Evolutionary conservation across 768 basidiomycete genomes (phyloP), one percentile per base, ranked within the genome.

Genomic region (Epithele typhae): DNA sequence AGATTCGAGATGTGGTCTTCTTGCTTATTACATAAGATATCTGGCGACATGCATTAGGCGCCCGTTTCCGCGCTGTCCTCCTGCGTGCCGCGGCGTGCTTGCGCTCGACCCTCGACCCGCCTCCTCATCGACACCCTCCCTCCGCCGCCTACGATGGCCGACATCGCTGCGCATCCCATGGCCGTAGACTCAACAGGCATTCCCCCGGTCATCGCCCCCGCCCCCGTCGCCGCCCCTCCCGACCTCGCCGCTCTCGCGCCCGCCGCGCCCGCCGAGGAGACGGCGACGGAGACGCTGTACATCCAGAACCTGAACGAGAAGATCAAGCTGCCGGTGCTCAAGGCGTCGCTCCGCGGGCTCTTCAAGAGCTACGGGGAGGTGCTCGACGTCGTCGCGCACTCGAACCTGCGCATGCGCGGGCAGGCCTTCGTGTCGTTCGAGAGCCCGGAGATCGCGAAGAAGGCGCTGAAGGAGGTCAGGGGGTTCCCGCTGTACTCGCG

Each of bases 261-360:
- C 12, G 53, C 51, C 1, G 48, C 56, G 32, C 44, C 56, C 6
- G 44, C 60, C 3, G 59, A 66, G 15, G 80, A 84, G 56, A 44
- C 68, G 53, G 70, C 73, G 42, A 82, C 85, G 42, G 93, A 96
- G 66, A 96, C 93, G 4, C 75, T 96, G 21, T 97, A 97, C 63
- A 87, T 97, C 60, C 92, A 95, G 70, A 97, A 97, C 68, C 68
- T 97, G 56, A 96, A 97, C 62, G 93, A 97, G 71, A 92, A 87
- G 72, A 85, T 93, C 52, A 90, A 90, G 65, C 73, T 89, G 30
- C 81, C 83, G 91, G 93, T 95, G 30, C 76, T 99, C 53, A 96
- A 94, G 68, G 73, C 89, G 43, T 91, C 92, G 3, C 71, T 99
- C 37, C 77, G 80, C 11, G 86, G 86, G 25, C 74, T 99, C 24